phyloP scores from a whole-genome alignment of 148 eudicot genomes.

The Rhododendron griersonianum region DNA sequence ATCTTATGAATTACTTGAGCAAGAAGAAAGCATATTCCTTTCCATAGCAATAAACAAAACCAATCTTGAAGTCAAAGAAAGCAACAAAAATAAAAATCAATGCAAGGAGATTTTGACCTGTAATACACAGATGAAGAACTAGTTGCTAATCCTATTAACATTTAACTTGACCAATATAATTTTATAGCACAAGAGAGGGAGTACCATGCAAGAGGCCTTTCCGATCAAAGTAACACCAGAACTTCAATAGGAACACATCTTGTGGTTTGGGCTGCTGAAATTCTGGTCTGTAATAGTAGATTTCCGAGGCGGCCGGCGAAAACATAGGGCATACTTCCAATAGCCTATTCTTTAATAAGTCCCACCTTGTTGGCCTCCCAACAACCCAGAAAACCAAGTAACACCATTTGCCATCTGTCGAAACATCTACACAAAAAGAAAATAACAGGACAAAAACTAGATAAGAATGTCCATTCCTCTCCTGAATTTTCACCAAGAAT shows the following conservation, averaged over 20 bases:
- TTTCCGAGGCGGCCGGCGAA: conserved; percentile 21
- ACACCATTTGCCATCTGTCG: conserved; percentile 30
- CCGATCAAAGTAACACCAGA: conserved; percentile 23
- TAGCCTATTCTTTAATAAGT: conserved; percentile 18
- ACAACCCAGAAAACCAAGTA: conserved; percentile 27
- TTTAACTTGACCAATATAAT: neutral
- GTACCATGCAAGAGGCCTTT: conserved; percentile 28
- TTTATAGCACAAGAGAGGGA: neutral
- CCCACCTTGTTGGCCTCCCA: conserved; percentile 28
- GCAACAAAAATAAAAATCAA: neutral
- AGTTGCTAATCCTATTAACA: neutral
- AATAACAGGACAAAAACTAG: neutral
- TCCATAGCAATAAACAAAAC: neutral
- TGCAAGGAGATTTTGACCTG: neutral
- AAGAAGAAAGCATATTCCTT: conserved; percentile 12
- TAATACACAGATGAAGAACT: neutral
- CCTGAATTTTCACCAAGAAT: neutral
- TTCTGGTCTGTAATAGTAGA: conserved; percentile 27
- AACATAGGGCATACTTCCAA: conserved; percentile 25
- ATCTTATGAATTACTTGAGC: neutral
- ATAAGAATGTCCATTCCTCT: neutral
- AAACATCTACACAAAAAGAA: conserved; percentile 11
- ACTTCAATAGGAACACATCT: conserved; percentile 24
- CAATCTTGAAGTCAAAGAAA: conserved; percentile 1
- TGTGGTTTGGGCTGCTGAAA: conserved; percentile 32